Evolutionary conservation across 1,284 basidiomycete genomes (phyloP).

Genomic region (Leccinum insigne): DNA sequence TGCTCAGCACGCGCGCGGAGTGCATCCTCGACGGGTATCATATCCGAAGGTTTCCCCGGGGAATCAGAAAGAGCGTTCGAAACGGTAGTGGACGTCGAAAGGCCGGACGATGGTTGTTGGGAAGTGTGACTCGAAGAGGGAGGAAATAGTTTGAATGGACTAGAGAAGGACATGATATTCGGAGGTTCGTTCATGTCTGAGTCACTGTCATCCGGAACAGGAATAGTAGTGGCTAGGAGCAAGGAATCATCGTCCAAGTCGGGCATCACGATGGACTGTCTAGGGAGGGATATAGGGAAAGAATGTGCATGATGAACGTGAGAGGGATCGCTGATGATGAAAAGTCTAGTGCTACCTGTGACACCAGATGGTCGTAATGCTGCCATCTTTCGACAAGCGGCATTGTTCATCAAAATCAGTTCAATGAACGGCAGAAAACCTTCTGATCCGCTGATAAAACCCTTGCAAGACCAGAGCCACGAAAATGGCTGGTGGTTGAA

Average conservation of each 20-base stretch:
- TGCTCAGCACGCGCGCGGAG: constrained; percentile 84
- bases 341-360: constrained; percentile 39
- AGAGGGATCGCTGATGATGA: constrained; percentile 44
- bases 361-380: constrained; percentile 65
- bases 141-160: constrained; percentile 58
- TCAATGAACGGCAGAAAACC: constrained; percentile 55
- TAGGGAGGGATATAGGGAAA: constrained; percentile 34
- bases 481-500: constrained; percentile 81
- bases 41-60: constrained; percentile 37
- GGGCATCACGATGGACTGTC: constrained; percentile 41
- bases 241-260: constrained; percentile 48
- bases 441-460: constrained; percentile 57
- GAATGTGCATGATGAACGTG: constrained; percentile 32
- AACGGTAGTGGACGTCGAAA: constrained; percentile 46
- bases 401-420: constrained; percentile 73
- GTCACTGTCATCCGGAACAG: constrained; percentile 72
- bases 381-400: constrained; percentile 67
- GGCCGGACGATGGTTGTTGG: constrained; percentile 46
- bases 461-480: constrained; percentile 58
- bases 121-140: constrained; percentile 26
- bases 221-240: constrained; percentile 66
- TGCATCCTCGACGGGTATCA: constrained; percentile 73
- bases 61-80: constrained; percentile 62
- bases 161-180: constrained; percentile 71
- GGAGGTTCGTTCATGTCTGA: constrained; percentile 58